Evolutionary conservation across 768 basidiomycete genomes (phyloP).

Genomic region (Strobilomyces dryophilus): DNA sequence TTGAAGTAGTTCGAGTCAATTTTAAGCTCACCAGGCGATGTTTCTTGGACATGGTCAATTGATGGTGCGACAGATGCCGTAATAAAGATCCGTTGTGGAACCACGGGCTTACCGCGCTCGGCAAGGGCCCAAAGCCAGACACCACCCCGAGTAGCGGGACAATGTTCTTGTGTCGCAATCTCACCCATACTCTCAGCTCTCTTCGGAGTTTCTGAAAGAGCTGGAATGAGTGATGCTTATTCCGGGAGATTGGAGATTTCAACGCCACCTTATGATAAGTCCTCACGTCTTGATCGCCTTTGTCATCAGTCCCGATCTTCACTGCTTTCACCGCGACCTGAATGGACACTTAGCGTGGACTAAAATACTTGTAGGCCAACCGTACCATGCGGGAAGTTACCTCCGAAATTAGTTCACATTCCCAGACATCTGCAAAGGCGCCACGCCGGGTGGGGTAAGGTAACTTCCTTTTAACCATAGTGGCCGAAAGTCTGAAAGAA

Average conservation of each 20-base stretch:
- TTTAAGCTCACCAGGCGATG: constrained; percentile 12
- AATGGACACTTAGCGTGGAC: background rate
- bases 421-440: constrained; percentile 21
- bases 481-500: constrained; percentile 1
- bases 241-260: background rate
- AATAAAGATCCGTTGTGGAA: constrained; percentile 22
- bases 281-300: background rate
- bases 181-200: constrained; percentile 22
- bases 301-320: background rate
- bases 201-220: constrained; percentile 24
- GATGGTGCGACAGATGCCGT: constrained; percentile 14
- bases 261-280: constrained; percentile 13
- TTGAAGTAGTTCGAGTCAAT: background rate
- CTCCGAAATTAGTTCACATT: constrained; percentile 18
- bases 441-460: constrained; percentile 9
- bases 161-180: constrained; percentile 21
- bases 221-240: background rate
- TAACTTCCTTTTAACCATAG: constrained; percentile 2
- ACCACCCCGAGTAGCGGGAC: constrained; percentile 29
- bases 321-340: constrained; percentile 24
- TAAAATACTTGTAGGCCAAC: background rate
- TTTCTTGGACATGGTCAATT: background rate
- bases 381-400: constrained; percentile 3
- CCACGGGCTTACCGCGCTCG: constrained; percentile 35
- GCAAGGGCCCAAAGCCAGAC: constrained; percentile 26